Evolutionary conservation across 2,329 filamentous ascomycete species (phyloP).

Genomic region (Acephala macrosclerotiorum): DNA sequence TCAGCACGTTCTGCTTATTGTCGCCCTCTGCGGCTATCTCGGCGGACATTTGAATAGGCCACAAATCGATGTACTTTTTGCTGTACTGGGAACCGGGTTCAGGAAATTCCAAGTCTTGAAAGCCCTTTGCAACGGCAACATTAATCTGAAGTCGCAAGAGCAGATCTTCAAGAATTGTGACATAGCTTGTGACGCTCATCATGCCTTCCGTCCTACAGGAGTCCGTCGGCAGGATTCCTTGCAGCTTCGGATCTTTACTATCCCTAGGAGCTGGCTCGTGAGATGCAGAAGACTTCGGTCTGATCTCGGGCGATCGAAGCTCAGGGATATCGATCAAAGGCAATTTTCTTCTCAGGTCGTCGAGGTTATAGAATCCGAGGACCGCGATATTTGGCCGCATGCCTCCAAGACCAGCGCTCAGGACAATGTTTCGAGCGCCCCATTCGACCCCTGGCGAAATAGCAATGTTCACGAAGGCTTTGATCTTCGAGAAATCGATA

Average conservation of each 20-base stretch:
- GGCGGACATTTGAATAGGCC: constrained; percentile 94
- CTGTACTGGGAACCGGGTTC: constrained; percentile 58
- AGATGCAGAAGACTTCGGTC: constrained; percentile 43
- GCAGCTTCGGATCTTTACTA: constrained; percentile 62
- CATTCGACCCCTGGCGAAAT: constrained; percentile 85
- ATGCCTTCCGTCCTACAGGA: constrained; percentile 71
- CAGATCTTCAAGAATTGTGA: constrained; percentile 84
- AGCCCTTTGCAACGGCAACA: constrained; percentile 84
- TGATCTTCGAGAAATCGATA: constrained; percentile 85
- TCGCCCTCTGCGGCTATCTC: constrained; percentile 74
- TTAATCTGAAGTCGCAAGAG: constrained; percentile 81
- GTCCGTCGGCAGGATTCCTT: constrained; percentile 72
- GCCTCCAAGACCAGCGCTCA: constrained; percentile 82
- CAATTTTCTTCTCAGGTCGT: constrained; percentile 71
- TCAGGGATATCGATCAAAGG: constrained; percentile 64
- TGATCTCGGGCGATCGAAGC: constrained; percentile 44
- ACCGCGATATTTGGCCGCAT: constrained; percentile 92
- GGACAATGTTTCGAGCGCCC: constrained; percentile 83
- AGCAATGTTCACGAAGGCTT: constrained; percentile 87
- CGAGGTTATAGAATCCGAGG: constrained; percentile 80
- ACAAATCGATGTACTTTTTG: constrained; percentile 86
- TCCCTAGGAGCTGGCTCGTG: constrained; percentile 55
- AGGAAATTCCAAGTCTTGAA: constrained; percentile 78
- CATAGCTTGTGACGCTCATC: constrained; percentile 76
- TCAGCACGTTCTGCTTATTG: constrained; percentile 71